Evolutionary conservation across 345 rosid species (phyloP), one percentile per base, ranked within the genome.

Genomic region (Boechera retrofracta): DNA sequence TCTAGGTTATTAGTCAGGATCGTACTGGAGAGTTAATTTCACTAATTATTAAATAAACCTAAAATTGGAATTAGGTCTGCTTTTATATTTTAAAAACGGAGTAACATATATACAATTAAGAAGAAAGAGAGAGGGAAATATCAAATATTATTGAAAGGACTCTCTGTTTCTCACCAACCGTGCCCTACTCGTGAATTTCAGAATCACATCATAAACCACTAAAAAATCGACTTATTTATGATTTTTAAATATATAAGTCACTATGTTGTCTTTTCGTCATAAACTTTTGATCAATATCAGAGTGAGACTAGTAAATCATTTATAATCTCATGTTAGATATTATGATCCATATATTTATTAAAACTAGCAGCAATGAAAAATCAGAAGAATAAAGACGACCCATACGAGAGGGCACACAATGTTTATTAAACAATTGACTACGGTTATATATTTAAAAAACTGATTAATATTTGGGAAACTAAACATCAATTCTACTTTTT

Each of bases 161-260:
- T 64, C 71, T 64, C 5, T 54, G 77, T 53, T 74, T 74, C 71
- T 75, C 78, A 75, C 78, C 78, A 67, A 67, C 78, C 78, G 67
- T 67, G 72, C 67, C 67, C 59, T 35, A 16, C 67, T 67, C 73
- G 78, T 75, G 78, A 57, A 57, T 16, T 47, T 45, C 7, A 57
- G 29, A 47, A 66, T 33, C 42, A 39, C 39, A 39, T 35, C 42
- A 66, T 28, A 65, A 74, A 55, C 77, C 41, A 15, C 47, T 38
- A 1, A 15, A 74, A 74, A 41, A 56, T 57, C 38, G 10, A 57
- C 64, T 42, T 44, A 65, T 10, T 13, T 44, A 2, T 55, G 2
- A 65, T 63, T 21, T 44, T 5, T 44, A 26, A 2, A 49, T 10
- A 42, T 31, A 28, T 49, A 39, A 73, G 62, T 63, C 31, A 49